phyloP scores from a whole-genome alignment of 257 asterid species.

The Plantago major region DNA sequence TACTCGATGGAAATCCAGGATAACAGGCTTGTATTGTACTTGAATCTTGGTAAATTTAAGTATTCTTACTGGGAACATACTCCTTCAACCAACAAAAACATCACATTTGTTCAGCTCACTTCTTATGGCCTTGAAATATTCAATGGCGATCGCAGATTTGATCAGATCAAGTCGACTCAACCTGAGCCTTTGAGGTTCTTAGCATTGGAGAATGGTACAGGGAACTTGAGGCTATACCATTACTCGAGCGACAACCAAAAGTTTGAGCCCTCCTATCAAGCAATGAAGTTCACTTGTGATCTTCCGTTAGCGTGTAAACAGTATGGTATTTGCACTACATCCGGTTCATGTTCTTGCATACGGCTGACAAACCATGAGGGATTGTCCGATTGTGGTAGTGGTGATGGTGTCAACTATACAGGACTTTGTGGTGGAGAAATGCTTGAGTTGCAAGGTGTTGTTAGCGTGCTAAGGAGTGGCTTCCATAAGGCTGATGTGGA shows the following conservation, averaged over 20 bases:
- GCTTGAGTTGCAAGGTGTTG: constrained; percentile 59
- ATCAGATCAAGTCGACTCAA: constrained; percentile 31
- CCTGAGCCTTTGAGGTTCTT: constrained; percentile 50
- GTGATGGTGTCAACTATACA: constrained; percentile 26
- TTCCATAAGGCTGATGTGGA: constrained; percentile 24
- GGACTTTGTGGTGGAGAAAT: constrained; percentile 58
- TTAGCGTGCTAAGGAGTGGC: constrained; percentile 50
- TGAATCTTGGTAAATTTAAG: constrained; percentile 50
- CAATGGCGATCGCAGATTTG: constrained; percentile 42
- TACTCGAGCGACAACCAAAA: constrained; percentile 40
- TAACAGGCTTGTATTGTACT: constrained; percentile 49
- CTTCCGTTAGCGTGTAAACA: constrained; percentile 71
- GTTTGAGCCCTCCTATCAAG: constrained; percentile 58
- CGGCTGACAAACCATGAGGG: constrained; percentile 27
- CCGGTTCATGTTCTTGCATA: constrained; percentile 69
- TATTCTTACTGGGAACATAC: constrained; percentile 73
- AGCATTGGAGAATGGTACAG: constrained; percentile 47
- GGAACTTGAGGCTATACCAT: constrained; percentile 57
- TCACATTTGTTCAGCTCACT: constrained; percentile 57
- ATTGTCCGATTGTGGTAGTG: constrained; percentile 22
- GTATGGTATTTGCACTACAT: constrained; percentile 52
- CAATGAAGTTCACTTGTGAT: constrained; percentile 56
- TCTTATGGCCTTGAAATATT: constrained; percentile 56
- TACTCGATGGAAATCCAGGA: constrained; percentile 68
- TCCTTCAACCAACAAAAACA: constrained; percentile 41